Evolutionary conservation across 2,329 filamentous ascomycete species (phyloP), one percentile per base, ranked within the genome.

Genomic region (Beauveria australis): DNA sequence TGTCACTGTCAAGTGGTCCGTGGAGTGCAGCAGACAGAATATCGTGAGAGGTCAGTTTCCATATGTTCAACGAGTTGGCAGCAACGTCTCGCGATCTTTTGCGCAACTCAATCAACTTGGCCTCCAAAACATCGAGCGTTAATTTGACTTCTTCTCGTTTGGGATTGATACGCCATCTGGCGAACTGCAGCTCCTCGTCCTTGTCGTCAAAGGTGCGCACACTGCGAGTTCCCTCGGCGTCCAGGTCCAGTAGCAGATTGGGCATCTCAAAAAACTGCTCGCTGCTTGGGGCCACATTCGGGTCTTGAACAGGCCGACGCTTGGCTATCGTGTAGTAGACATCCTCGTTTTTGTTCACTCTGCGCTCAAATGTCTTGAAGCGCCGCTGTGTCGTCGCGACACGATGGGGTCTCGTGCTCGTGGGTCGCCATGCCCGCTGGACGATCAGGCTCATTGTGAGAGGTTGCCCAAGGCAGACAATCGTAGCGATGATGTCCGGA

Each of bases 171-270:
- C 54, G 66, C 73, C 73, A 78, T 60, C 63, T 69, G 19, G 62
- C 65, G 44, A 43, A 49, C 62, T 73, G 69, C 3, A 56, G 63
- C n/a, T 64, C 67, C 58, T 77, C 76, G 49, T 78, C 71, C 5
- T 66, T 63, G 3, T 72, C 64, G 51, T 75, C 70, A 59, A 71
- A 77, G 2, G 69, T 66, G 30, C 80, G 78, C 44, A 83, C 79
- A 52, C 72, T 68, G 1, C 66, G 70, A 63, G 67, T 76, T 22
- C 76, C 73, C 62, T 78, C 74, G 49, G 78, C 77, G 64, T 84
- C 81, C 44, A 85, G 78, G 61, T 84, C 79, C 44, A 84, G 72
- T 3, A 83, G 67, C 12, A 79, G 63, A 19, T 73, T 59, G 14
- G 78, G 74, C 46, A 79, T 70, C 26, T 77, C 67, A 63, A 77